Percentiles rank a stretch among this genome's conserved stretches.
Evolutionary conservation across 2,329 filamentous ascomycete species (phyloP).

Genomic region (Achaetomium macrosporum): DNA sequence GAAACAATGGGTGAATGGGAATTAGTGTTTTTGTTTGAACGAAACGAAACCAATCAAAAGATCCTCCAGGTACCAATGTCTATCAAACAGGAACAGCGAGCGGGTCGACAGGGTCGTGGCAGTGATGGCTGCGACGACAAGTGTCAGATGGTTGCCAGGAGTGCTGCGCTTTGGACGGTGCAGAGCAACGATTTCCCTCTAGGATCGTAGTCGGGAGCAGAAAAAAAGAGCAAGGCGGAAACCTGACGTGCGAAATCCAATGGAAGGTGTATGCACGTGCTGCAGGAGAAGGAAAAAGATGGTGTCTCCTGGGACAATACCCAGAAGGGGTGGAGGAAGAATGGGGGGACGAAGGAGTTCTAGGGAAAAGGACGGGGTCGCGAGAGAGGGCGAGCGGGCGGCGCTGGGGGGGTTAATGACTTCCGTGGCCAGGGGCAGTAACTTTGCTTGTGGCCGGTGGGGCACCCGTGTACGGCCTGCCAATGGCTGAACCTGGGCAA

Average conservation of each 20-base stretch:
- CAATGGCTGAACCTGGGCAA: slow-evolving; percentile 14
- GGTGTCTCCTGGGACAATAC: slow-evolving; percentile 31
- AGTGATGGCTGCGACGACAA: slow-evolving; percentile 31
- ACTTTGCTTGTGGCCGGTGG: neutral
- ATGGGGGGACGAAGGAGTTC: slow-evolving; percentile 35
- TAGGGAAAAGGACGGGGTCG: slow-evolving; percentile 32
- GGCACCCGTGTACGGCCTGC: slow-evolving; percentile 8
- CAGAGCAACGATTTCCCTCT: slow-evolving; percentile 27
- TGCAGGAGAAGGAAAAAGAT: slow-evolving; percentile 13
- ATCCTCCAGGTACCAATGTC: slow-evolving; percentile 28
- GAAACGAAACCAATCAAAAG: slow-evolving; percentile 37
- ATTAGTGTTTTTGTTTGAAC: slow-evolving; percentile 37
- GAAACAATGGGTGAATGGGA: slow-evolving; percentile 35
- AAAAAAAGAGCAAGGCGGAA: slow-evolving; percentile 11
- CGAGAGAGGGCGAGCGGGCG: slow-evolving; percentile 30
- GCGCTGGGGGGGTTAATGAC: slow-evolving; percentile 37
- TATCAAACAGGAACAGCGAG: slow-evolving; percentile 30
- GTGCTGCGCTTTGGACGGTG: slow-evolving; percentile 23
- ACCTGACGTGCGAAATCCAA: slow-evolving; percentile 10
- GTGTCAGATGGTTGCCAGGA: slow-evolving; percentile 28
- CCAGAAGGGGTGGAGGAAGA: slow-evolving; percentile 29
- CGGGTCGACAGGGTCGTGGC: slow-evolving; percentile 25
- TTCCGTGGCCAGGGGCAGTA: slow-evolving; percentile 22
- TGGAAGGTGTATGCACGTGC: slow-evolving; percentile 1
- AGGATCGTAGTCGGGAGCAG: slow-evolving; percentile 25